A percentile compares a stretch with the other conserved stretches of the same genome.
phyloP scores from a whole-genome alignment of 2,329 filamentous ascomycete genomes.

The Fusarium nisikadoi region DNA sequence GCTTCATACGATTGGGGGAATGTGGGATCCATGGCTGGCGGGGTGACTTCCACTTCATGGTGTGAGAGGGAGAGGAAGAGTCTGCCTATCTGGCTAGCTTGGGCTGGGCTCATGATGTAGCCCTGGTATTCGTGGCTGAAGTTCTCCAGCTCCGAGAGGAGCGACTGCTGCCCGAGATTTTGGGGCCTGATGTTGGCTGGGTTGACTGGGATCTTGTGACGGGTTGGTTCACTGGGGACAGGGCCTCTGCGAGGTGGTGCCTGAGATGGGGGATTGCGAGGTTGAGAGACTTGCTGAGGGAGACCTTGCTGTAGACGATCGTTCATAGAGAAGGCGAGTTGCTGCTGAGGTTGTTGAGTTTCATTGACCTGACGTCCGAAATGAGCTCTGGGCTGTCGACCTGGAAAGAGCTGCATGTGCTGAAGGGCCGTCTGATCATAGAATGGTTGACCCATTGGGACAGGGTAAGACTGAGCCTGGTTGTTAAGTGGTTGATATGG shows the following conservation, averaged over 20 bases:
- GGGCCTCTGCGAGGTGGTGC: not conserved
- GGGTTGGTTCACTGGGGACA: not conserved
- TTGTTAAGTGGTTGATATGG: not conserved
- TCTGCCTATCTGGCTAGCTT: not conserved
- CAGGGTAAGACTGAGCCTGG: not conserved
- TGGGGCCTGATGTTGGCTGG: not conserved
- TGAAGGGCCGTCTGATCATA: not conserved
- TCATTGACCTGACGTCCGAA: too few species aligned
- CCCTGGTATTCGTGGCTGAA: slow-evolving; percentile 21
- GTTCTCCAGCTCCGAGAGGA: slow-evolving; percentile 4
- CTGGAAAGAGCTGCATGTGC: not conserved
- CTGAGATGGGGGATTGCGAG: not conserved
- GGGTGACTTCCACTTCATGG: not conserved
- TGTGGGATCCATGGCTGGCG: not conserved
- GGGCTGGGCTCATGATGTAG: not conserved
- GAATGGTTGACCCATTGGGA: not conserved
- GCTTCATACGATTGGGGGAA: slow-evolving; percentile 10
- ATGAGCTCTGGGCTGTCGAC: not conserved
- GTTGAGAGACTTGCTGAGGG: not conserved
- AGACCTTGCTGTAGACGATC: not conserved
- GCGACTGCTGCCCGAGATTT: not conserved
- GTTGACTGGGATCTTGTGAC: not conserved
- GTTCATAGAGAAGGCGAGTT: not conserved
- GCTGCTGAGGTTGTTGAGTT: rapidly evolving
- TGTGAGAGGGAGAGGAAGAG: slow-evolving; percentile 15